A percentile compares a stretch with the other conserved stretches of the same genome.
Evolutionary conservation across 306 rosid genomes (phyloP).

Genomic region (Mimosa bimucronata): DNA sequence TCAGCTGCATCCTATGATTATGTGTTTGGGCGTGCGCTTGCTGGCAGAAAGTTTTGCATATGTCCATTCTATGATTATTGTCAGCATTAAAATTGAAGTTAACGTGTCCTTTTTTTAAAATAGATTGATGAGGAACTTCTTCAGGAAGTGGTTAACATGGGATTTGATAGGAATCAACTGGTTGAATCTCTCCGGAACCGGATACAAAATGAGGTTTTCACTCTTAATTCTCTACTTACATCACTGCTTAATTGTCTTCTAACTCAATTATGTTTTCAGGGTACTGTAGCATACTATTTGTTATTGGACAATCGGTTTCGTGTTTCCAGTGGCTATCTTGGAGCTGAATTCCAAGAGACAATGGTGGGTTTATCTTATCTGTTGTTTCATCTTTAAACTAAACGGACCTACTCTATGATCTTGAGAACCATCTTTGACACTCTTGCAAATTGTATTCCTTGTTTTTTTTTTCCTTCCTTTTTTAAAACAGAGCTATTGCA

Average conservation of each 20-base stretch:
- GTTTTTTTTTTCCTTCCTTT: conserved; percentile 10
- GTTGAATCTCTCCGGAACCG: conserved; percentile 79
- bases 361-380: conserved; percentile 52
- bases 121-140: conserved; percentile 94
- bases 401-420: conserved; percentile 21
- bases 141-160: conserved; percentile 80
- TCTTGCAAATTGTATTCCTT: conserved; percentile 6
- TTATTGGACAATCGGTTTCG: conserved; percentile 79
- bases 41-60: conserved; percentile 4
- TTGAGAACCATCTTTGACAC: conserved; percentile 7
- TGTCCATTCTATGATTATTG: conserved; percentile 1
- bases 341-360: conserved; percentile 90
- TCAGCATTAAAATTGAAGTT: background rate
- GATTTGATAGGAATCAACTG: conserved; percentile 75
- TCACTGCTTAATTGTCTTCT: conserved; percentile 30
- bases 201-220: conserved; percentile 81
- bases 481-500: conserved; percentile 18
- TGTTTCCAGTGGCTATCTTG: conserved; percentile 88
- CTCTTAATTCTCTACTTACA: conserved; percentile 29
- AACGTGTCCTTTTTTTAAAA: conserved; percentile 35
- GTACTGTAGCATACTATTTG: conserved; percentile 92
- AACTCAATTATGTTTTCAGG: conserved; percentile 56
- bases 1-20: conserved; percentile 9
- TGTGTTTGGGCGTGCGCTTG: background rate
- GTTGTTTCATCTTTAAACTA: conserved; percentile 14